A percentile compares a stretch with the other conserved stretches of the same genome.
Conservation (phyloP, 2,329 filamentous ascomycete species). For the Aspergillus costaricaensis region DNA sequence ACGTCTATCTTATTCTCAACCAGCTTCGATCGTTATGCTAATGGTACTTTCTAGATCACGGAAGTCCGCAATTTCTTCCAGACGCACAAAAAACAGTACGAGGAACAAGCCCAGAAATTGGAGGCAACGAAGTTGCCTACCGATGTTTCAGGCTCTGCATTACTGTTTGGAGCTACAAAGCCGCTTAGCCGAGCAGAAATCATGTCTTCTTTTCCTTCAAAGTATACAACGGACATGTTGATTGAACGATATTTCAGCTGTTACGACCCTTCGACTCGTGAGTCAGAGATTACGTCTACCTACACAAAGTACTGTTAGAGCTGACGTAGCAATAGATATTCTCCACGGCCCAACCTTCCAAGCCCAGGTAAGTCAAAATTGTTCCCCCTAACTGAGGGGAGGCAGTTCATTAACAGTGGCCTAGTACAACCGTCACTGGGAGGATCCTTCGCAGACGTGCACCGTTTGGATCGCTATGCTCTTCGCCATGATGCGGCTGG, state of each 20-base stretch:
- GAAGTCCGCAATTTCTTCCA: slow-evolving; percentile 92
- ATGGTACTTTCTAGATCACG: slow-evolving; percentile 60
- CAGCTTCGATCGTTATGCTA: slow-evolving; percentile 8
- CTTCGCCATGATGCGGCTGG: slow-evolving; percentile 66
- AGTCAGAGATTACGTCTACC: slow-evolving; percentile 36
- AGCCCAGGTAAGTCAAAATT: slow-evolving; percentile 56
- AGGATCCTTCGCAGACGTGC: slow-evolving; percentile 57
- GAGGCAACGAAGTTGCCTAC: slow-evolving; percentile 63
- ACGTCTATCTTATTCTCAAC: slow-evolving; percentile 26
- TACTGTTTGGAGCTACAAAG: slow-evolving; percentile 73
- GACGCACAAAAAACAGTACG: slow-evolving; percentile 83
- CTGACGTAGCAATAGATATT: slow-evolving; percentile 52
- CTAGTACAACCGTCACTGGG: slow-evolving; percentile 65
- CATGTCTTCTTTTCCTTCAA: slow-evolving; percentile 75
- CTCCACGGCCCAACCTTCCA: slow-evolving; percentile 85
- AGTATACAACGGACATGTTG: slow-evolving; percentile 78
- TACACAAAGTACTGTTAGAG: neutral
- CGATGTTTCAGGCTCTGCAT: slow-evolving; percentile 65
- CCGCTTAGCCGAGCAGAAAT: slow-evolving; percentile 75
- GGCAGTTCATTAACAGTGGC: slow-evolving; percentile 8
- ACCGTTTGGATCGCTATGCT: slow-evolving; percentile 65
- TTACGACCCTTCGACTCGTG: slow-evolving; percentile 62
- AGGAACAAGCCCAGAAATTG: slow-evolving; percentile 76
- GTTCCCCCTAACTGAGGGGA: neutral
- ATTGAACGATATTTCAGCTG: slow-evolving; percentile 91